phyloP scores from a whole-genome alignment of 2,329 filamentous ascomycete genomes.

The Alternaria dauci region DNA sequence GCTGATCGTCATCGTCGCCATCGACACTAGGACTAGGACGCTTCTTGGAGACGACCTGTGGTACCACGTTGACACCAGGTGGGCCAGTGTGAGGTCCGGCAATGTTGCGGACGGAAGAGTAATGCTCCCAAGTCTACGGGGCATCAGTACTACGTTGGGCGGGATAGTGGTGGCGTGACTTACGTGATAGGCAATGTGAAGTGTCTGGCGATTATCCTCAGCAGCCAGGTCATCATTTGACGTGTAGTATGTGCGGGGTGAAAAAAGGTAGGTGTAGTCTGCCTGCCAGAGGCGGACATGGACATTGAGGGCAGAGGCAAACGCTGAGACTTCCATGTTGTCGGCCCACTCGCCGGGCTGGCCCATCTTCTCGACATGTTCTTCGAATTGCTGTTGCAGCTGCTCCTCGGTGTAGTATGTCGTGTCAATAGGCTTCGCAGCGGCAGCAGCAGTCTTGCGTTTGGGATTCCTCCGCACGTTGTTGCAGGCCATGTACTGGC shows the following conservation, averaged over 20 bases:
- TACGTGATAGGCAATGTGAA: conserved; percentile 72
- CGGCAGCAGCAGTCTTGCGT: conserved; percentile 61
- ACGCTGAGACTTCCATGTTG: conserved; percentile 73
- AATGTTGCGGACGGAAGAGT: conserved; percentile 70
- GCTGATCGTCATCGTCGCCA: conserved; percentile 59
- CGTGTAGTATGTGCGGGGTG: conserved; percentile 50
- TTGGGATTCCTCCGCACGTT: conserved; percentile 64
- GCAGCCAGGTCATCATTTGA: conserved; percentile 39
- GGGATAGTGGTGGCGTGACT: conserved; percentile 38
- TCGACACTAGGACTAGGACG: conserved; percentile 62
- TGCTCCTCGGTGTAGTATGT: conserved; percentile 62
- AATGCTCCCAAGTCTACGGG: conserved; percentile 68
- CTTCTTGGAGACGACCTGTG: conserved; percentile 49
- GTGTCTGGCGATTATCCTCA: conserved; percentile 45
- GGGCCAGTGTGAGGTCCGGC: conserved; percentile 66
- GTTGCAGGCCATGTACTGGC: conserved; percentile 67
- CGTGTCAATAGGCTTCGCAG: conserved; percentile 54
- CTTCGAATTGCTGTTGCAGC: conserved; percentile 61
- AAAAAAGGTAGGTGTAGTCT: conserved; percentile 61
- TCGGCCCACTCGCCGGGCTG: conserved; percentile 70
- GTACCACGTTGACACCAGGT: conserved; percentile 56
- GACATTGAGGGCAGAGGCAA: conserved; percentile 67
- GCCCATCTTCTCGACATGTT: conserved; percentile 67
- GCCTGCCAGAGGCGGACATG: conserved; percentile 70
- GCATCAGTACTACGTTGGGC: conserved; percentile 25